These are phyloP conservation scores for Penicillium frequentans DNA, from an alignment of 2,329 filamentous ascomycete genomes.

Conservation along the genomic window DNA sequence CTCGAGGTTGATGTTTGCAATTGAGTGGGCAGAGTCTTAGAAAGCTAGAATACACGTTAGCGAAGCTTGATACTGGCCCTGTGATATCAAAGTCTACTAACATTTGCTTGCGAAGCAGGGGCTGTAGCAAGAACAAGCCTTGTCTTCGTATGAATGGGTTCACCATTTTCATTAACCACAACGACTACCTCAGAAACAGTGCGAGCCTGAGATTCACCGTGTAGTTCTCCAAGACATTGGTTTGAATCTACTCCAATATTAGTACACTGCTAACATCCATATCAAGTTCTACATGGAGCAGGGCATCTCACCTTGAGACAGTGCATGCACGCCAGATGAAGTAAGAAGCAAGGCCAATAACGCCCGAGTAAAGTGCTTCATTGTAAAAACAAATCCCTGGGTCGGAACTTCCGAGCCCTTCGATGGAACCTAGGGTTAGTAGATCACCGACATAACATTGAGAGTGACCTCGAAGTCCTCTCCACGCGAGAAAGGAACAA, in stretches of 20 bases:
- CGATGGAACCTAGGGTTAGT: slow-evolving; percentile 11
- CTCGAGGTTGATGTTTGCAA: background rate
- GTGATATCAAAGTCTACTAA: slow-evolving; percentile 6
- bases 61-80: background rate
- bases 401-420: slow-evolving; percentile 1
- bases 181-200: slow-evolving; percentile 55
- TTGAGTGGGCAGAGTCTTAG: background rate
- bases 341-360: slow-evolving; percentile 14
- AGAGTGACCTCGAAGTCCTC: slow-evolving; percentile 8
- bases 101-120: slow-evolving; percentile 10
- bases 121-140: slow-evolving; percentile 25
- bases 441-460: slow-evolving; percentile 7
- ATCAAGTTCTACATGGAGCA: background rate
- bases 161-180: slow-evolving; percentile 60
- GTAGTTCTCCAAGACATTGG: slow-evolving; percentile 28
- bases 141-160: slow-evolving; percentile 45
- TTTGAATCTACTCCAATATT: background rate
- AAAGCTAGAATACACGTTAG: slow-evolving; percentile 2
- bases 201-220: slow-evolving; percentile 34
- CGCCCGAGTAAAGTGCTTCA: slow-evolving; percentile 15
- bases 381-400: slow-evolving; percentile 1
- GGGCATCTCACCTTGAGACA: slow-evolving; percentile 23
- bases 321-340: slow-evolving; percentile 18
- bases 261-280: slow-evolving; percentile 17
- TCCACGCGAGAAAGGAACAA: slow-evolving; percentile 1